Conservation (phyloP, 306 rosid species). For the Pueraria montana region DNA sequence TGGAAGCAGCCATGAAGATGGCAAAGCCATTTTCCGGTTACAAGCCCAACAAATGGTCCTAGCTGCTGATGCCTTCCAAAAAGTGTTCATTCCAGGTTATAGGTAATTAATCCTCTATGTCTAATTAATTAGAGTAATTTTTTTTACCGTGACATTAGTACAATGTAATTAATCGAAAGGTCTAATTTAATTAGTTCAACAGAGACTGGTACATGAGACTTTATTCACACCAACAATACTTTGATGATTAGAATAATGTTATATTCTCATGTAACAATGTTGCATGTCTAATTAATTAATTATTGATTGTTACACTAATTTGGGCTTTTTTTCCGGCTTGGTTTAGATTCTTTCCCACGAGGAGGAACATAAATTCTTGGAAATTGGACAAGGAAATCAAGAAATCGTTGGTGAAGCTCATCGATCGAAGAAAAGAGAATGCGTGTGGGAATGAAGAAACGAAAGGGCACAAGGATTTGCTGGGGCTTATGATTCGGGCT, state of each 20-base stretch:
- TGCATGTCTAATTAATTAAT: too few species aligned
- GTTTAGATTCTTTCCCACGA: conserved; percentile 75
- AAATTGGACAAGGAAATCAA: conserved; percentile 68
- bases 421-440: conserved; percentile 56
- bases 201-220: too few species aligned
- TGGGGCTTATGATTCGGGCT: conserved; percentile 81
- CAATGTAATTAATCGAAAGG: too few species aligned
- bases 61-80: conserved; percentile 81
- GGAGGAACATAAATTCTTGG: conserved; percentile 73
- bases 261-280: too few species aligned
- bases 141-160: too few species aligned
- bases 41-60: conserved; percentile 80
- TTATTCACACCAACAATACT: too few species aligned
- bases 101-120: conserved; percentile 52
- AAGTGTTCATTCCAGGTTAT: conserved; percentile 83
- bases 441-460: not conserved
- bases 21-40: conserved; percentile 74
- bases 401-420: conserved; percentile 64
- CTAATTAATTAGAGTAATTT: not conserved
- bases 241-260: too few species aligned
- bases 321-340: not conserved
- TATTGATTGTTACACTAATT: not conserved
- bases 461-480: conserved; percentile 58
- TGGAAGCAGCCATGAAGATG: conserved; percentile 82
- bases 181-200: too few species aligned